phyloP scores from a whole-genome alignment of 306 rosid species.

The Biancaea sappan region DNA sequence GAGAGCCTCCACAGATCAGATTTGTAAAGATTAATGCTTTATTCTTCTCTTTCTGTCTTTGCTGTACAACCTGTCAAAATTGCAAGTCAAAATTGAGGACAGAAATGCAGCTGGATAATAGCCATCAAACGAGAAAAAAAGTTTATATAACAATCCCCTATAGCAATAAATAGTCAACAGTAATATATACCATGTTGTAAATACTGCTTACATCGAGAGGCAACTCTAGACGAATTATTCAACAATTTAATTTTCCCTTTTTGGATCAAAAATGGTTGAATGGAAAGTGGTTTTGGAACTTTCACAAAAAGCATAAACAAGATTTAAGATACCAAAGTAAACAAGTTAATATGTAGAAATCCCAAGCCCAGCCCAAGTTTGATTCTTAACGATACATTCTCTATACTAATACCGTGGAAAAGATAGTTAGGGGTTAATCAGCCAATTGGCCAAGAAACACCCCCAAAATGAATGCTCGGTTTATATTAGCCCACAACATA shows the following conservation, averaged over 20 bases:
- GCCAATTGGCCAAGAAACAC: slow-evolving; percentile 6
- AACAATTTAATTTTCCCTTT: too few species aligned
- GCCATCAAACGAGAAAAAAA: neutral
- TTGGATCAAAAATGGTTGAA: too few species aligned
- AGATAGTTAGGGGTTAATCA: slow-evolving; percentile 1
- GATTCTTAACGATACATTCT: neutral
- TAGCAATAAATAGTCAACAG: slow-evolving; percentile 16
- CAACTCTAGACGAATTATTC: neutral
- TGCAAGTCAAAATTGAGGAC: slow-evolving; percentile 22
- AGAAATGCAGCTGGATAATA: neutral
- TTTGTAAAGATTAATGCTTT: slow-evolving; percentile 37
- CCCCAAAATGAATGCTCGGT: neutral
- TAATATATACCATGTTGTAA: neutral
- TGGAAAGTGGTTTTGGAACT: neutral
- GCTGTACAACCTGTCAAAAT: slow-evolving; percentile 70
- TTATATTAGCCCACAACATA: neutral
- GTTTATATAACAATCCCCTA: neutral
- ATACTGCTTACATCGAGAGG: neutral
- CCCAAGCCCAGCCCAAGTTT: slow-evolving; percentile 17
- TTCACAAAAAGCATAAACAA: slow-evolving; percentile 20
- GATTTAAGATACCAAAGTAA: neutral
- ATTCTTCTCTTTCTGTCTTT: slow-evolving; percentile 46
- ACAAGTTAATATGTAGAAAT: neutral
- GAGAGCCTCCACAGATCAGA: slow-evolving; percentile 33
- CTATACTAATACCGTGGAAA: neutral